Evolutionary conservation across 768 basidiomycete genomes (phyloP).

Genomic region (Boletus pseudopeckii): DNA sequence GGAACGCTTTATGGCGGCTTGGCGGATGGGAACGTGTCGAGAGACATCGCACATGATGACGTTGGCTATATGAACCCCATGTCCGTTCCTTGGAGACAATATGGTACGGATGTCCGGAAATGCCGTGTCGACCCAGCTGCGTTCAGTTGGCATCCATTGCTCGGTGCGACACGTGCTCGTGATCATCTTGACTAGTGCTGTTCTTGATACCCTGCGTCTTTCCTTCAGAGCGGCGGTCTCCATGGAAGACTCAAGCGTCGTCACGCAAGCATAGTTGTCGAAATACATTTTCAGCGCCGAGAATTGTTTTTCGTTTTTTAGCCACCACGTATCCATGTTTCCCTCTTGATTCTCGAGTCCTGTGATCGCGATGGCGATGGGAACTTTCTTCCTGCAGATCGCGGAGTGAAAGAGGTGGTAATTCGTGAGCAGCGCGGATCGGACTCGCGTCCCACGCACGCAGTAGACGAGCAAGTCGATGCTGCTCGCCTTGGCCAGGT

Average conservation of each 20-base stretch:
- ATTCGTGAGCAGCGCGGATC: constrained; percentile 27
- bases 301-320: constrained; percentile 26
- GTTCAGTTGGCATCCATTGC: constrained; percentile 27
- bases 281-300: constrained; percentile 32
- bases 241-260: constrained; percentile 23
- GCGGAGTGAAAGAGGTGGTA: constrained; percentile 39
- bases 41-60: constrained; percentile 26
- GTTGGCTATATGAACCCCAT: constrained; percentile 4
- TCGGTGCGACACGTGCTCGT: constrained; percentile 14
- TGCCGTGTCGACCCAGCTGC: constrained; percentile 20
- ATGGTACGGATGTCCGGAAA: constrained; percentile 20
- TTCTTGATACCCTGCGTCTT: constrained; percentile 23
- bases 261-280: constrained; percentile 38
- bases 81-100: constrained; percentile 7
- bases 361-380: constrained; percentile 37
- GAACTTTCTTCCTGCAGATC: constrained; percentile 38
- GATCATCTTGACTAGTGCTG: constrained; percentile 19
- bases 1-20: constrained; percentile 5
- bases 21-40: neutral
- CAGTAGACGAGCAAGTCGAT: constrained; percentile 29
- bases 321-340: constrained; percentile 32
- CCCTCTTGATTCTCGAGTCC: constrained; percentile 36
- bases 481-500: constrained; percentile 8
- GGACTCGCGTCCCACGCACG: constrained; percentile 23
- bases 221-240: constrained; percentile 7